phyloP scores from a whole-genome alignment of 495 filamentous ascomycete species.

The Xylaria castorea region DNA sequence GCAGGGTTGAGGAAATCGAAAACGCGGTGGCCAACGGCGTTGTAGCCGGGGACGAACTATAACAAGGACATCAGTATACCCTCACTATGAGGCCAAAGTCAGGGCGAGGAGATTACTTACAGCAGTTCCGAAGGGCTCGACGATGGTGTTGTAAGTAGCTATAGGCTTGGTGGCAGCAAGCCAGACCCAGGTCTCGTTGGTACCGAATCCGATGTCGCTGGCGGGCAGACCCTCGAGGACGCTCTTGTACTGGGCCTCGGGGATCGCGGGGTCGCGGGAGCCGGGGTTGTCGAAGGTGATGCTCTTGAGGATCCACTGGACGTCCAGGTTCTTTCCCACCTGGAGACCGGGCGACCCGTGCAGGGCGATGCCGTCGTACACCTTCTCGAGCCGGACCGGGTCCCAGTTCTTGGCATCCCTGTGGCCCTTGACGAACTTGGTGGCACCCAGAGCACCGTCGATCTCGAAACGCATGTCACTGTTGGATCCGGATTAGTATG shows the following conservation, averaged over 20 bases:
- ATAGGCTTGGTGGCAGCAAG: constrained; percentile 30
- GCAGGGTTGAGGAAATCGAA: constrained; percentile 28
- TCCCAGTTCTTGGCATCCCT: constrained; percentile 29
- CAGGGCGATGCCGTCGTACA: constrained; percentile 37
- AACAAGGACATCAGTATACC: constrained; percentile 22
- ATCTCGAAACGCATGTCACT: constrained; percentile 49
- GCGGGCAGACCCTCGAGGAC: constrained; percentile 29
- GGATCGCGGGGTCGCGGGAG: constrained; percentile 14
- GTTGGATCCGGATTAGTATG: constrained; percentile 28
- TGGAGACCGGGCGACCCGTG: constrained; percentile 30
- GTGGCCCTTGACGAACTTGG: constrained; percentile 63
- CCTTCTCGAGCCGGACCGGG: constrained; percentile 29
- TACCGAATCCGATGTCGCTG: constrained; percentile 8
- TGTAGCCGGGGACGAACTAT: constrained; percentile 37
- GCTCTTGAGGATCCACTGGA: constrained; percentile 30
- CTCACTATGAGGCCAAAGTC: background rate
- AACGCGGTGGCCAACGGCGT: constrained; percentile 35
- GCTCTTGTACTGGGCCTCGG: constrained; percentile 25
- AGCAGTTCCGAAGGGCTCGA: constrained; percentile 22
- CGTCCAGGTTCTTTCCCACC: constrained; percentile 34
- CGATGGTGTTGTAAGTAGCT: constrained; percentile 27
- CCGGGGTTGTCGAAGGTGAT: constrained; percentile 29
- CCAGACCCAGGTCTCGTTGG: constrained; percentile 29
- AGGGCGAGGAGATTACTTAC: constrained; percentile 8
- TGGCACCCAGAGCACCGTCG: constrained; percentile 84